A percentile compares a stretch with the other conserved stretches of the same genome.
Conservation (phyloP, 139 green algal species). For the Chlorokybus atmophyticus region DNA sequence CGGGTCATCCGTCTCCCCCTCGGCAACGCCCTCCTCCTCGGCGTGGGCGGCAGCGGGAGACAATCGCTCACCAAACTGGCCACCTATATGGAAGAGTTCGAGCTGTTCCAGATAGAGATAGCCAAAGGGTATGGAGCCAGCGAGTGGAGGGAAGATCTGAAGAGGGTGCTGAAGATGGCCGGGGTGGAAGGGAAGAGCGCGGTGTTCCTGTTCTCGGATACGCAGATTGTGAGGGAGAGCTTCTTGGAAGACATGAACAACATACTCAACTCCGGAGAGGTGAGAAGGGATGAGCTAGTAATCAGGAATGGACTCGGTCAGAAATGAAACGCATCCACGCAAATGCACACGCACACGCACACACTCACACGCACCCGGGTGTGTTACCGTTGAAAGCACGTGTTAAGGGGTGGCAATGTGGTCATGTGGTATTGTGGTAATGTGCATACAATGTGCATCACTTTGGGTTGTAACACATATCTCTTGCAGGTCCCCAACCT, state of each 20-base stretch:
- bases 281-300: not conserved
- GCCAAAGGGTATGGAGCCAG: slow-evolving; percentile 47
- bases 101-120: slow-evolving; percentile 52
- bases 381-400: slow-evolving; percentile 5
- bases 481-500: slow-evolving; percentile 65
- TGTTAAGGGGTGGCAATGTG: too few species aligned
- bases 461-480: too few species aligned
- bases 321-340: too few species aligned
- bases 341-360: too few species aligned
- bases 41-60: slow-evolving; percentile 48
- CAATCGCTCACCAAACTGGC: slow-evolving; percentile 53
- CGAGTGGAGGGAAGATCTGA: slow-evolving; percentile 52
- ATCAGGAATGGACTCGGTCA: too few species aligned
- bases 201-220: slow-evolving; percentile 69
- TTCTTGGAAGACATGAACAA: slow-evolving; percentile 80
- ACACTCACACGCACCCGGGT: too few species aligned
- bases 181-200: slow-evolving; percentile 54
- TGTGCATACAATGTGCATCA: too few species aligned
- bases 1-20: slow-evolving; percentile 44
- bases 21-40: slow-evolving; percentile 57
- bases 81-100: slow-evolving; percentile 46
- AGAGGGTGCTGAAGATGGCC: slow-evolving; percentile 49
- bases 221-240: slow-evolving; percentile 61
- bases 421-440: too few species aligned
- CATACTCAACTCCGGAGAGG: slow-evolving; percentile 60